Conservation (phyloP, 179 eudicot species). For the Actinidia chinensis region DNA sequence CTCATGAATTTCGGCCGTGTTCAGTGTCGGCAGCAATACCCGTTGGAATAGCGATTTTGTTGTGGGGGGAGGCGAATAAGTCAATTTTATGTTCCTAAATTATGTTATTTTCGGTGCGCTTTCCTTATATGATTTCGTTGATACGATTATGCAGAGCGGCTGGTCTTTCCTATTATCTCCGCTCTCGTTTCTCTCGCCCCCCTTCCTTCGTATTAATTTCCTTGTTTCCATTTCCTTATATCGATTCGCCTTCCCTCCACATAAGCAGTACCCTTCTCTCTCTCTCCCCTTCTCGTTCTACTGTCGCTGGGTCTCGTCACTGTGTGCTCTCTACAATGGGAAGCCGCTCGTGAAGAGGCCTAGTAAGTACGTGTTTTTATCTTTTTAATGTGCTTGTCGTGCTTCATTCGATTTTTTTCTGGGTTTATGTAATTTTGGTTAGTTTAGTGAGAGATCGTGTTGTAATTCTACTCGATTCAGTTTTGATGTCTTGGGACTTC, state of each 20-base stretch:
- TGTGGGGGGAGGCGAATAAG: neutral
- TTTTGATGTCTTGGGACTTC: neutral
- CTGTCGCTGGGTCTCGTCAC: neutral
- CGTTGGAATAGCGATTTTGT: constrained; percentile 1
- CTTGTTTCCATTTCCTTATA: constrained; percentile 12
- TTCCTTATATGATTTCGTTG: neutral
- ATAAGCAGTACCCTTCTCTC: neutral
- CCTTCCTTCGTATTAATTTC: neutral
- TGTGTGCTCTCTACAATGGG: neutral
- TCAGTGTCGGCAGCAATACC: constrained; percentile 15
- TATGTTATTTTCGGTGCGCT: neutral
- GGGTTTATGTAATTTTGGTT: neutral
- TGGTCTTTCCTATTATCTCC: constrained; percentile 24
- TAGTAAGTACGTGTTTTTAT: constrained; percentile 25
- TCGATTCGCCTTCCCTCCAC: constrained; percentile 19
- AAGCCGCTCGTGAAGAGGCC: constrained; percentile 23
- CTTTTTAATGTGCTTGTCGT: neutral
- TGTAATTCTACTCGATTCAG: neutral
- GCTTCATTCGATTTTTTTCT: neutral
- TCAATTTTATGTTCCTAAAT: neutral
- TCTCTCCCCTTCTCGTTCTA: neutral
- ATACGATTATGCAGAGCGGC: neutral
- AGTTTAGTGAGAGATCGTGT: neutral
- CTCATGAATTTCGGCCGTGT: too few relatives aligned
- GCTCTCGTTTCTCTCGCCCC: constrained; percentile 26